A percentile compares a stretch with the other conserved stretches of the same genome.
Evolutionary conservation across 2,329 filamentous ascomycete genomes (phyloP).

Genomic region (Didymella segeticola): DNA sequence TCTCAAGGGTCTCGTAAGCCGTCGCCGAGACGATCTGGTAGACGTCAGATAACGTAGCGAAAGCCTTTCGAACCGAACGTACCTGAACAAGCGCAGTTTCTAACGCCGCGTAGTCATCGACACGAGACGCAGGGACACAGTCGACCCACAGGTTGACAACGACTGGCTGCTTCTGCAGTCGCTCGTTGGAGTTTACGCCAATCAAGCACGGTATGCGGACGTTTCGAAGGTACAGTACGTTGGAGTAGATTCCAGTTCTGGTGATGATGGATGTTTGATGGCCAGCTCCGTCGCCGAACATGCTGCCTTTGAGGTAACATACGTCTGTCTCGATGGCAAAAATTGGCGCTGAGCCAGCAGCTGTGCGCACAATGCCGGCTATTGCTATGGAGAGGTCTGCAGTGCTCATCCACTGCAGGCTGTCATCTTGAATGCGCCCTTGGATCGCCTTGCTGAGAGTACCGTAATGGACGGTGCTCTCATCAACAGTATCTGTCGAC

Average conservation of each 20-base stretch:
- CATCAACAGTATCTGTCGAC: slow-evolving; percentile 64
- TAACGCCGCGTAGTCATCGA: slow-evolving; percentile 62
- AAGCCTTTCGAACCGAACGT: slow-evolving; percentile 30
- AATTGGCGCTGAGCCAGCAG: slow-evolving; percentile 37
- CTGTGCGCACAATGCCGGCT: slow-evolving; percentile 23
- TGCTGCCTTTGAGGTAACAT: slow-evolving; percentile 70
- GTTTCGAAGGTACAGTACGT: slow-evolving; percentile 60
- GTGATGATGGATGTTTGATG: slow-evolving; percentile 49
- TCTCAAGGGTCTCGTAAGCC: slow-evolving; percentile 57
- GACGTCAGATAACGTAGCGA: slow-evolving; percentile 18
- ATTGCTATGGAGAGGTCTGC: slow-evolving; percentile 28
- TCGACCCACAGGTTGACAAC: slow-evolving; percentile 70
- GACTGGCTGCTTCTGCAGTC: slow-evolving; percentile 69
- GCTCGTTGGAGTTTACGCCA: slow-evolving; percentile 76
- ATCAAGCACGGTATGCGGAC: slow-evolving; percentile 72
- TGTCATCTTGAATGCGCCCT: slow-evolving; percentile 49
- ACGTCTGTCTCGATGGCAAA: slow-evolving; percentile 60
- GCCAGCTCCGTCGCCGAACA: slow-evolving; percentile 68
- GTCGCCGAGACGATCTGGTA: slow-evolving; percentile 51
- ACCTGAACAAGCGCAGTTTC: slow-evolving; percentile 70
- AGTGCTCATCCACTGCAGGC: slow-evolving; percentile 32
- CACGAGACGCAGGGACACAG: slow-evolving; percentile 47
- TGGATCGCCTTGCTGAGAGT: slow-evolving; percentile 71
- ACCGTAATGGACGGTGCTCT: slow-evolving; percentile 80
- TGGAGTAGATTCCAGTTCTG: slow-evolving; percentile 25